Evolutionary conservation across 306 rosid genomes (phyloP).

Genomic region (Sophora flavescens): DNA sequence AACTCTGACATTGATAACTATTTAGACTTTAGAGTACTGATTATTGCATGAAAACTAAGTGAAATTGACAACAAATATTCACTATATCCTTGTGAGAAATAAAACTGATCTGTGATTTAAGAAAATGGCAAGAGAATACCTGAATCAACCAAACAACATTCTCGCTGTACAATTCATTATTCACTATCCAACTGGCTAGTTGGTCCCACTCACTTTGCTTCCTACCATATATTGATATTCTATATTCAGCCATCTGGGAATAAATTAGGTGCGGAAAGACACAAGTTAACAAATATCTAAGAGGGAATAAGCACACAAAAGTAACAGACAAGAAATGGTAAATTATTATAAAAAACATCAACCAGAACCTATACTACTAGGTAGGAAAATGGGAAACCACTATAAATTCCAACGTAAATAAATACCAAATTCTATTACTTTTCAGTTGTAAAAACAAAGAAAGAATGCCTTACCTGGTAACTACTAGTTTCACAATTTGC

Average conservation of each 20-base stretch:
- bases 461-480: background rate
- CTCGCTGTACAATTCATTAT: constrained; percentile 74
- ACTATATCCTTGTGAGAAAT: constrained; percentile 4
- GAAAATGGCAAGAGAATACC: constrained; percentile 49
- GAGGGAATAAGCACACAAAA: constrained; percentile 21
- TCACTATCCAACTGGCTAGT: constrained; percentile 87
- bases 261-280: background rate
- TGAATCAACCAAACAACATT: constrained; percentile 91
- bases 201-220: constrained; percentile 95
- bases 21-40: background rate
- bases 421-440: background rate
- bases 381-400: background rate
- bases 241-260: constrained; percentile 87
- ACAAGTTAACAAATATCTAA: constrained; percentile 18
- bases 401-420: constrained; percentile 1
- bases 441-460: background rate
- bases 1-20: background rate
- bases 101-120: constrained; percentile 9
- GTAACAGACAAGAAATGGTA: constrained; percentile 10
- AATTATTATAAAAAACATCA: background rate
- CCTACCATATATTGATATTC: constrained; percentile 86
- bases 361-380: background rate
- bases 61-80: constrained; percentile 22
- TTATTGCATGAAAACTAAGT: background rate
- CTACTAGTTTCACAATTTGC: background rate